phyloP scores from a whole-genome alignment of 306 rosid species.

The Cucurbita maxima region DNA sequence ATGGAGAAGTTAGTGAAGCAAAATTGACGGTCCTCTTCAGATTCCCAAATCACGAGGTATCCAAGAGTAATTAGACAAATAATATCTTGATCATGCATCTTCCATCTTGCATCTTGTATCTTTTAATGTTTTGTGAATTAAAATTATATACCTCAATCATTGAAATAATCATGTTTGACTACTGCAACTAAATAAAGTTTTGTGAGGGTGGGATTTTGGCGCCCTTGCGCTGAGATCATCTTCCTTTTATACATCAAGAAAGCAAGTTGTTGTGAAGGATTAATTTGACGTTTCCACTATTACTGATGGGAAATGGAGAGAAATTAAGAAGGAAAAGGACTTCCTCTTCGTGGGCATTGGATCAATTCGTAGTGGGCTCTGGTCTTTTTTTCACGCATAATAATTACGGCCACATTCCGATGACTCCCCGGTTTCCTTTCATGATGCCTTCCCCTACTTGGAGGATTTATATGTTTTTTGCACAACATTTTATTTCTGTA shows the following conservation, averaged over 20 bases:
- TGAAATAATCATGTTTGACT: conserved; percentile 13
- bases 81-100: neutral
- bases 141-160: neutral
- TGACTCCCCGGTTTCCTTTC: neutral
- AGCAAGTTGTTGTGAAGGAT: neutral
- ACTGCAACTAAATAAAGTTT: conserved; percentile 11
- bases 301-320: conserved; percentile 6
- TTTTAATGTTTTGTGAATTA: neutral
- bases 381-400: neutral
- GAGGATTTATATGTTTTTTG: neutral
- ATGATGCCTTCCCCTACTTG: neutral
- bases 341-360: neutral
- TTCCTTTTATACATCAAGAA: conserved; percentile 2
- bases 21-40: conserved; percentile 20
- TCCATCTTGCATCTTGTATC: neutral
- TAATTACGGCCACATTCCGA: neutral
- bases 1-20: conserved; percentile 21
- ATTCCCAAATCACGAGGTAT: conserved; percentile 2
- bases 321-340: neutral
- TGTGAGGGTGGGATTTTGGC: conserved; percentile 19
- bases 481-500: neutral
- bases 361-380: neutral
- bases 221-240: conserved; percentile 29
- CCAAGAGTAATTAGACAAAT: conserved; percentile 3
- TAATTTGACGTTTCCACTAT: conserved; percentile 15